These are phyloP conservation scores for Toxoplasma gondii DNA, from an alignment of 169 alveolate species.

Conservation along the genomic window DNA sequence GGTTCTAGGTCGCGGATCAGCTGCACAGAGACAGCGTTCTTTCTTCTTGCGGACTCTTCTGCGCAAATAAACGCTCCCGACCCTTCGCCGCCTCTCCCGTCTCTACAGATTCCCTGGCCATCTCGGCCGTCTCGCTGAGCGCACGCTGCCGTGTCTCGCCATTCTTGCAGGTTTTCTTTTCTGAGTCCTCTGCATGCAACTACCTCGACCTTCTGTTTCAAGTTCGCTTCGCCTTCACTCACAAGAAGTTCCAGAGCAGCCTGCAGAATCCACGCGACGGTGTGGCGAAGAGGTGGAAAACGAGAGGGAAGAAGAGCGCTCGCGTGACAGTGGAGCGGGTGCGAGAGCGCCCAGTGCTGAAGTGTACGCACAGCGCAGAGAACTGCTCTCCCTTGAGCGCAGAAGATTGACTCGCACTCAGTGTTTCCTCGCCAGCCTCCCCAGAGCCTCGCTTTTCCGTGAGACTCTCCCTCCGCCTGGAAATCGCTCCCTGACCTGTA, in stretches of 20 bases:
- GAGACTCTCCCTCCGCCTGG: background rate
- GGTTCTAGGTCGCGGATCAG: too few relatives aligned
- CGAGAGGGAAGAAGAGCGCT: background rate
- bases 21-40: too few relatives aligned
- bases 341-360: slow-evolving; percentile 6
- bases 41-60: too few relatives aligned
- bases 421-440: too few relatives aligned
- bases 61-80: too few relatives aligned
- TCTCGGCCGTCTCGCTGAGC: too few relatives aligned
- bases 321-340: background rate
- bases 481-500: background rate
- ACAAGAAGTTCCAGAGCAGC: background rate
- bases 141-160: too few relatives aligned
- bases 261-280: background rate
- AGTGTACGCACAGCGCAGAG: background rate
- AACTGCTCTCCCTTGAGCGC: background rate
- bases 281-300: background rate
- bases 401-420: background rate
- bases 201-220: too few relatives aligned
- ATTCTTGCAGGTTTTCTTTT: too few relatives aligned
- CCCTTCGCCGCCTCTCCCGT: too few relatives aligned
- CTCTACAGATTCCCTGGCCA: too few relatives aligned
- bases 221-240: background rate
- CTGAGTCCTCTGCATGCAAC: too few relatives aligned
- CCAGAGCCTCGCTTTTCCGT: background rate